Evolutionary conservation across 2,329 filamentous ascomycete genomes (phyloP).

Genomic region (Talaromyces rugulosus): DNA sequence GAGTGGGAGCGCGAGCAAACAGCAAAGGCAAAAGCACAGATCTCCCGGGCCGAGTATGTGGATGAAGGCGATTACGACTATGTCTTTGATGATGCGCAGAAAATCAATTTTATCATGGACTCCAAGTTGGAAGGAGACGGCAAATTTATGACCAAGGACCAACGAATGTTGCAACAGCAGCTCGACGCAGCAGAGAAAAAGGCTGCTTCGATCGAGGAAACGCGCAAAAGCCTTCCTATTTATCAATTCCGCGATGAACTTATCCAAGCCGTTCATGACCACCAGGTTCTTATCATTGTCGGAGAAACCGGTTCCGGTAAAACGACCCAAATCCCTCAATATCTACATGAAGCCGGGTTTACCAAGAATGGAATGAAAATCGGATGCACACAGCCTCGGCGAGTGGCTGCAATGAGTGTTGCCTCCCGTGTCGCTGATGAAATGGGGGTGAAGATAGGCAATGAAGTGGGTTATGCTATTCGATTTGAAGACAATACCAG

Average conservation of each 20-base stretch:
- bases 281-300: conserved; percentile 86
- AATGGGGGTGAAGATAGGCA: conserved; percentile 81
- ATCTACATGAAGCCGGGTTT: conserved; percentile 85
- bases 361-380: conserved; percentile 81
- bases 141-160: conserved; percentile 69
- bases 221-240: conserved; percentile 82
- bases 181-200: conserved; percentile 86
- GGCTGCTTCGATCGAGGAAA: conserved; percentile 83
- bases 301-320: conserved; percentile 95
- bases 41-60: conserved; percentile 67
- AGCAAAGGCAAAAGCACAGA: conserved; percentile 81
- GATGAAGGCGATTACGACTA: conserved; percentile 86
- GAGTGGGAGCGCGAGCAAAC: conserved; percentile 93
- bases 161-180: conserved; percentile 72
- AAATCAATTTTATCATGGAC: conserved; percentile 79
- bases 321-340: conserved; percentile 92
- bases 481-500: conserved; percentile 90
- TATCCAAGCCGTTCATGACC: conserved; percentile 75
- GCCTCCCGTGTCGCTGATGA: conserved; percentile 95
- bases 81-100: conserved; percentile 84
- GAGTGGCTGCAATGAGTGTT: conserved; percentile 96
- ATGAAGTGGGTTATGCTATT: conserved; percentile 91
- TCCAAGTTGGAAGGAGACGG: conserved; percentile 67
- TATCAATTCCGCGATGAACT: conserved; percentile 84
- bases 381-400: conserved; percentile 87